phyloP scores from a whole-genome alignment of 2,329 filamentous ascomycete genomes.

The Dothistroma septosporum region DNA sequence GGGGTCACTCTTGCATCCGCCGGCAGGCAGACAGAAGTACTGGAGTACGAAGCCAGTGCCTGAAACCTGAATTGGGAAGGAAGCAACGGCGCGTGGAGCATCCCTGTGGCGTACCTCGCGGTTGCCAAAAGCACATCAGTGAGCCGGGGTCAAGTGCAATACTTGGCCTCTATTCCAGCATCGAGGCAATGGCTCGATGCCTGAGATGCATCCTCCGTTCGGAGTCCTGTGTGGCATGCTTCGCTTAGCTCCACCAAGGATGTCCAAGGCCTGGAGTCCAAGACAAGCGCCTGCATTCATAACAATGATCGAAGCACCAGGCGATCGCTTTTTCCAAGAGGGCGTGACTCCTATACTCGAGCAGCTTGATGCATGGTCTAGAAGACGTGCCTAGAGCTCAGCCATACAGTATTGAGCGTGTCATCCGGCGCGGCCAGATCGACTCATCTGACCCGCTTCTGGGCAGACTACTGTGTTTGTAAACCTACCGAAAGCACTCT shows the following conservation, averaged over 20 bases:
- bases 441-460: no score
- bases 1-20: no score
- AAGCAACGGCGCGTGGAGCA: not conserved
- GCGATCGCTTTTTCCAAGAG: no score
- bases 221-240: not conserved
- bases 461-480: not conserved
- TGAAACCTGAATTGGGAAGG: not conserved
- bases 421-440: not conserved
- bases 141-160: not conserved
- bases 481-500: not conserved
- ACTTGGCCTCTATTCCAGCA: not conserved
- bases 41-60: not conserved
- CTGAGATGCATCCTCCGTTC: not conserved
- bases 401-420: not conserved
- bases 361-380: no score
- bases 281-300: no score
- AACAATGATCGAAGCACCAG: no score
- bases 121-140: not conserved
- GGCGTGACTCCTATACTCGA: no score
- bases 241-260: no score
- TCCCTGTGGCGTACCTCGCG: not conserved
- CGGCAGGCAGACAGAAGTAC: no score
- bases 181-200: not conserved
- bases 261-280: no score
- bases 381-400: no score